Evolutionary conservation across 2,329 filamentous ascomycete genomes (phyloP).

Genomic region (Leptodontidium sp.): DNA sequence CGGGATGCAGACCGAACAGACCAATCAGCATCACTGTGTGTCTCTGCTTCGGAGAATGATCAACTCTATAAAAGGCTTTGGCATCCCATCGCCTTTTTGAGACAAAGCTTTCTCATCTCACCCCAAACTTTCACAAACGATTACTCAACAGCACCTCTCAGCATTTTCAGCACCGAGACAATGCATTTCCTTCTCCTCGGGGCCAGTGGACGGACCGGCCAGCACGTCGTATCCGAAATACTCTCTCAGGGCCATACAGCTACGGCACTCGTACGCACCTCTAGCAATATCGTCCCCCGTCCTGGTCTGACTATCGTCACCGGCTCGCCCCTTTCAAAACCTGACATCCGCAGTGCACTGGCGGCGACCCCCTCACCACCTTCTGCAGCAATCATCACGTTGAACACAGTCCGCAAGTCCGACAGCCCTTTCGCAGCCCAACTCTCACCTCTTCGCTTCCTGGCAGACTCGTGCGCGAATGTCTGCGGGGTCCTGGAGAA

Average conservation of each 20-base stretch:
- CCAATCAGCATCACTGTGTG: constrained; percentile 31
- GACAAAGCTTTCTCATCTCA: constrained; percentile 33
- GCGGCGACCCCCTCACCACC: constrained; percentile 38
- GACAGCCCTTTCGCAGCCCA: constrained; percentile 52
- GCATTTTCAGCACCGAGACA: constrained; percentile 20
- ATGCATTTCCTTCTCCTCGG: constrained; percentile 55
- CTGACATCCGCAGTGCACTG: constrained; percentile 47
- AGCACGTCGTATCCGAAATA: constrained; percentile 51
- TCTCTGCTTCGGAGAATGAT: not conserved
- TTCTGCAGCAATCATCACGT: constrained; percentile 50
- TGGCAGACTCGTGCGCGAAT: constrained; percentile 51
- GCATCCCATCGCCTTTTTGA: constrained; percentile 24
- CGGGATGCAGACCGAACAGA: constrained; percentile 42
- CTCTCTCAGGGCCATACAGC: constrained; percentile 50
- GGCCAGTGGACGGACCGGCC: constrained; percentile 54
- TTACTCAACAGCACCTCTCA: constrained; percentile 35
- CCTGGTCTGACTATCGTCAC: constrained; percentile 46
- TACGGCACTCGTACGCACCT: constrained; percentile 50
- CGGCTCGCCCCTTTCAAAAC: constrained; percentile 49
- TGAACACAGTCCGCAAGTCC: constrained; percentile 52
- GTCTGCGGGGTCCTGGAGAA: constrained; percentile 47
- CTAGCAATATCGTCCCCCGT: constrained; percentile 40
- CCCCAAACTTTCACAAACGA: constrained; percentile 33
- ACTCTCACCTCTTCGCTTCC: constrained; percentile 50
- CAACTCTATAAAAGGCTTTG: not conserved